A percentile compares a stretch with the other conserved stretches of the same genome.
These are phyloP conservation scores for Leishmania gerbilli DNA, from an alignment of 208 protist genomes.

Conservation along the genomic window DNA sequence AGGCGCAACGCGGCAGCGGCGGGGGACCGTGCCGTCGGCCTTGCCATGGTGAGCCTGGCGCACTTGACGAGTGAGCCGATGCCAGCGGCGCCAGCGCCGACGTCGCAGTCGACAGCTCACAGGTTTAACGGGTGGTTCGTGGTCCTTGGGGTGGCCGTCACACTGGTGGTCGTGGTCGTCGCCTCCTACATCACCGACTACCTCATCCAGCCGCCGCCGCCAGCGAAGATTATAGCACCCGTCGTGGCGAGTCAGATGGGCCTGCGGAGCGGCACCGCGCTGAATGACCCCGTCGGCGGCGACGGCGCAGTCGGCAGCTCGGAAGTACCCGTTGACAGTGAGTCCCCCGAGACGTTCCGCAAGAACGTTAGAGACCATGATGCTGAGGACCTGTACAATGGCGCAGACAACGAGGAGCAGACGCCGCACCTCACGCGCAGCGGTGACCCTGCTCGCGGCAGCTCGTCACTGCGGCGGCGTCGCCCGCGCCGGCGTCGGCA, in stretches of 20 bases:
- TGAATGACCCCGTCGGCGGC: constrained; percentile 5
- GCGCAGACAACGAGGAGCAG: not conserved
- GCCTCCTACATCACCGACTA: constrained; percentile 56
- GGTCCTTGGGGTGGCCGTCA: constrained; percentile 44
- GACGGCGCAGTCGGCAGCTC: not conserved
- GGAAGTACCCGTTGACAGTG: not conserved
- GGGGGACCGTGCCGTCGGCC: constrained; percentile 7
- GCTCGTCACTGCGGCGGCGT: constrained; percentile 11
- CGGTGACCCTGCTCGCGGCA: not conserved
- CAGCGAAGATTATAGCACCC: constrained; percentile 39
- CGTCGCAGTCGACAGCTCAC: not conserved
- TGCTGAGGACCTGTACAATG: not conserved
- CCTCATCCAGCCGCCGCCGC: constrained; percentile 59
- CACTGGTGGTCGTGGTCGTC: constrained; percentile 38
- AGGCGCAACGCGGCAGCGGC: not conserved
- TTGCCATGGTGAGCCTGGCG: constrained; percentile 25
- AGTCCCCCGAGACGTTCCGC: not conserved
- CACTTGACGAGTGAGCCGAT: constrained; percentile 12
- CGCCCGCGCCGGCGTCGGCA: not conserved
- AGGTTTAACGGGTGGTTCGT: constrained; percentile 30
- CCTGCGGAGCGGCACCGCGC: constrained; percentile 13
- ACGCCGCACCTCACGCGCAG: constrained; percentile 15
- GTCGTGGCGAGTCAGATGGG: constrained; percentile 8
- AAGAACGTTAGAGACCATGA: constrained; percentile 7
- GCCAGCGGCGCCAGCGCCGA: not conserved